A percentile compares a stretch with the other conserved stretches of the same genome.
Conservation (phyloP, 306 rosid genomes). For the Cicer bijugum region DNA sequence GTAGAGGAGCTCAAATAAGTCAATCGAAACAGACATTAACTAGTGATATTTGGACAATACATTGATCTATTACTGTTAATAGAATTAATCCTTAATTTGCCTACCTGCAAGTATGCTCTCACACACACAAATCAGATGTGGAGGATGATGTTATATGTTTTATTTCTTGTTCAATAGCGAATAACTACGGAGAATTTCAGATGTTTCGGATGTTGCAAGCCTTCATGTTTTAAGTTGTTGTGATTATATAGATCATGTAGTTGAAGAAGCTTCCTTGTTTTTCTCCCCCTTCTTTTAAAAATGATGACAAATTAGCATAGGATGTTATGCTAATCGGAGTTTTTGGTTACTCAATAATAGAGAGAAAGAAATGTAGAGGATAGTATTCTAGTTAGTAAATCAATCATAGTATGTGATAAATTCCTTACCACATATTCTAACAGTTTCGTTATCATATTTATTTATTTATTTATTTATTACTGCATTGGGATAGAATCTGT, state of each 20-base stretch:
- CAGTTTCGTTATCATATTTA: background rate
- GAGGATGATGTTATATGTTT: constrained; percentile 10
- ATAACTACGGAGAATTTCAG: constrained; percentile 20
- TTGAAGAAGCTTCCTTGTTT: background rate
- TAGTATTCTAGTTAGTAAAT: background rate
- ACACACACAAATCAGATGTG: background rate
- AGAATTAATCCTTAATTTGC: constrained; percentile 8
- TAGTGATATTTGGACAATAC: background rate
- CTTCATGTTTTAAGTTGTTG: background rate
- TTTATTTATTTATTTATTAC: background rate
- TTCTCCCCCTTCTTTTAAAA: background rate
- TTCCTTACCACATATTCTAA: constrained; percentile 12
- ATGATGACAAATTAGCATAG: background rate
- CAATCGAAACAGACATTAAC: background rate
- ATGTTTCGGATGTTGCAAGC: constrained; percentile 10
- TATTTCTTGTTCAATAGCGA: background rate
- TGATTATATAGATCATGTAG: background rate
- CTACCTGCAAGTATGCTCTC: background rate
- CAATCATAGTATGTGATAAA: background rate
- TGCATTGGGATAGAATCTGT: background rate
- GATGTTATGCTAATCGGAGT: constrained; percentile 1
- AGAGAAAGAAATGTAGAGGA: constrained; percentile 17
- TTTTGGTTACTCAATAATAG: background rate
- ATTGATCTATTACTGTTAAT: constrained; percentile 24
- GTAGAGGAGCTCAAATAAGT: too few species aligned